Conservation (phyloP, 495 filamentous ascomycete species). For the Delitschia confertaspora region DNA sequence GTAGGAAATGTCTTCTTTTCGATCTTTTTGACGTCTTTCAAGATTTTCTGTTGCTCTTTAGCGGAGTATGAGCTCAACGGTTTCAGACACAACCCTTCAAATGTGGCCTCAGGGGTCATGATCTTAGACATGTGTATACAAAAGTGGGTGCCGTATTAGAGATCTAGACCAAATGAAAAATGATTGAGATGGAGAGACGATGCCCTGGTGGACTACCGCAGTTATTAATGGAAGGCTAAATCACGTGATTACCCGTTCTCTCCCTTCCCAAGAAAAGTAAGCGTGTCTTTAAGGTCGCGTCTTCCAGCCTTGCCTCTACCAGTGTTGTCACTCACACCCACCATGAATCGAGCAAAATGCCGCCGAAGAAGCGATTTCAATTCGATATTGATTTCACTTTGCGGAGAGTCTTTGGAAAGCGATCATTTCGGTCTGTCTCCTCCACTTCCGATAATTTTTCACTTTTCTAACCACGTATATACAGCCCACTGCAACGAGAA, state of each 20-base stretch:
- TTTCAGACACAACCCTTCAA: background rate
- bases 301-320: too few species aligned
- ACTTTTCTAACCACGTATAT: background rate
- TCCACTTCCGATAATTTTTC: slow-evolving; percentile 8
- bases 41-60: slow-evolving; percentile 29
- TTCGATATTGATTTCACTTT: slow-evolving; percentile 79
- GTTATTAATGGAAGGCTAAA: too few species aligned
- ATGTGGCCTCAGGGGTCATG: background rate
- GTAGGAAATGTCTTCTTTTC: slow-evolving; percentile 53
- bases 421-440: slow-evolving; percentile 53
- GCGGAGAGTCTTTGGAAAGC: slow-evolving; percentile 71
- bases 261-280: too few species aligned
- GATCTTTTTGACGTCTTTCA: slow-evolving; percentile 39
- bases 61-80: slow-evolving; percentile 8
- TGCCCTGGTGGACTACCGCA: too few species aligned
- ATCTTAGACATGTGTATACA: slow-evolving; percentile 4
- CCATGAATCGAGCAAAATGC: too few species aligned
- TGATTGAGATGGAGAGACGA: too few species aligned
- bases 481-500: slow-evolving; percentile 74
- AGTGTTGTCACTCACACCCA: too few species aligned
- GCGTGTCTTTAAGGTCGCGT: too few species aligned
- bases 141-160: too few species aligned
- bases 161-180: too few species aligned
- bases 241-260: too few species aligned
- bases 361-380: slow-evolving; percentile 11